Base-by-base conservation (phyloP, 768 basidiomycete species). In the Hericium alpestre region DNA sequence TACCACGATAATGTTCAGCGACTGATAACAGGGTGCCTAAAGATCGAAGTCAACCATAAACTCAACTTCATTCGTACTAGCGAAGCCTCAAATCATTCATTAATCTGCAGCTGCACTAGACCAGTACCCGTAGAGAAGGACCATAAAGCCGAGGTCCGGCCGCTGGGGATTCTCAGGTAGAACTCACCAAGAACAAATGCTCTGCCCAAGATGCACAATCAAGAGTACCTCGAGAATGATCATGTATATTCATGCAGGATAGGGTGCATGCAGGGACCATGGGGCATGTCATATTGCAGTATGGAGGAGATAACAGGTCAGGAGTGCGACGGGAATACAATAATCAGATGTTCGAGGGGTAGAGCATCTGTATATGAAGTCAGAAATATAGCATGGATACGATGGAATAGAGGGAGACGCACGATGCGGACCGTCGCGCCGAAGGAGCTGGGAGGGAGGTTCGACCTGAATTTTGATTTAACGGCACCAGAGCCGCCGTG, bases 401-500 rank as follows among this genome's bases (percentile, higher is more conserved):
- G 6, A 20, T 22, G 38, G 16, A 52, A 53, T 15, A 38, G 18
- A 51, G 52, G 38, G 22, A 50, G 55, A 82, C 89, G 63, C 74
- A 95, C 92, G 72, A 95, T 79, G 71, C 93, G 87, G 71, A 93
- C 87, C 67, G 81, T 81, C 56, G 93, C 93, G 74, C 94, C 95
- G 72, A 98, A 96, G 59, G 88, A 82, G 65, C 87, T 87, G 61
- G 95, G 91, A 64, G 95, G 94, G 64, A 98, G 85, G 81, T 98
- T 98, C 67, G 83, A 82, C 62, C 80, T 79, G 83, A 97, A 97
- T 81, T 96, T 96, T 75, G 90, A 86, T 76, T 94, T 93, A 66
- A 97, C 94, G 66, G 93, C 91, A 69, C 95, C 95, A 63, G 85
- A 89, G 73, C 83, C 87, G 64, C 96, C 94, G 73, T 97, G 93